These are phyloP conservation scores for Cladosporium cucumerinum DNA, from an alignment of 2,329 filamentous ascomycete species.

Conservation along the genomic window DNA sequence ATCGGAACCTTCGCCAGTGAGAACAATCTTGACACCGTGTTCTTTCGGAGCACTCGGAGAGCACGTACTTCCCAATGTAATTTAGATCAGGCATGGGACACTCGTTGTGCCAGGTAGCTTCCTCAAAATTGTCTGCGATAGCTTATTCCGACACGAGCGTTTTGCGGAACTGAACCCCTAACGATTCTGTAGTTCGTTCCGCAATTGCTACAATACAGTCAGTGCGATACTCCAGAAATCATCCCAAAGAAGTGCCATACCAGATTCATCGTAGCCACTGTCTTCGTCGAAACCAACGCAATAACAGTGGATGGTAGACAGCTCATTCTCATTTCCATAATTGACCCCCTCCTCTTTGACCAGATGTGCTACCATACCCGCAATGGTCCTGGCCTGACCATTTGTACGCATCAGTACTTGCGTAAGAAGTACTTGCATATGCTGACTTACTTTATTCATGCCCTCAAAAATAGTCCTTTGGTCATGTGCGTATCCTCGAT, in stretches of 20 bases:
- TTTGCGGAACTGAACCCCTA: slow-evolving; percentile 8
- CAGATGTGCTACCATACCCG: slow-evolving; percentile 54
- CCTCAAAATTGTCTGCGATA: slow-evolving; percentile 12
- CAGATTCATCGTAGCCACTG: slow-evolving; percentile 9
- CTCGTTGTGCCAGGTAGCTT: slow-evolving; percentile 14
- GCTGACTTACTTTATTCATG: slow-evolving; percentile 33
- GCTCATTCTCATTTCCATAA: not conserved
- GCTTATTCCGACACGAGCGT: not conserved
- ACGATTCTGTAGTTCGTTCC: not conserved
- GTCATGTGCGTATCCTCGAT: slow-evolving; percentile 44
- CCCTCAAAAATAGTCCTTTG: slow-evolving; percentile 51
- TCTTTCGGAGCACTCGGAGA: slow-evolving; percentile 11
- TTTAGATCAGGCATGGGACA: slow-evolving; percentile 13
- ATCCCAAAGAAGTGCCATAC: not conserved
- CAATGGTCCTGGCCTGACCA: slow-evolving; percentile 47
- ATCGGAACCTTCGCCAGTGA: slow-evolving; percentile 15
- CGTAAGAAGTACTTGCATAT: not conserved
- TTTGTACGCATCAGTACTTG: slow-evolving; percentile 21
- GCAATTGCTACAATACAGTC: not conserved
- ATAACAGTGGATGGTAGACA: slow-evolving; percentile 24
- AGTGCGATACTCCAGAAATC: not conserved
- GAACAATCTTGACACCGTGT: slow-evolving; percentile 13
- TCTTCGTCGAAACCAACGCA: slow-evolving; percentile 8
- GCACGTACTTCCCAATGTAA: slow-evolving; percentile 11
- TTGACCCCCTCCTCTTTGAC: slow-evolving; percentile 43